Evolutionary conservation across 306 rosid genomes (phyloP), one percentile per base, ranked within the genome.

Genomic region (Alnus rubra): DNA sequence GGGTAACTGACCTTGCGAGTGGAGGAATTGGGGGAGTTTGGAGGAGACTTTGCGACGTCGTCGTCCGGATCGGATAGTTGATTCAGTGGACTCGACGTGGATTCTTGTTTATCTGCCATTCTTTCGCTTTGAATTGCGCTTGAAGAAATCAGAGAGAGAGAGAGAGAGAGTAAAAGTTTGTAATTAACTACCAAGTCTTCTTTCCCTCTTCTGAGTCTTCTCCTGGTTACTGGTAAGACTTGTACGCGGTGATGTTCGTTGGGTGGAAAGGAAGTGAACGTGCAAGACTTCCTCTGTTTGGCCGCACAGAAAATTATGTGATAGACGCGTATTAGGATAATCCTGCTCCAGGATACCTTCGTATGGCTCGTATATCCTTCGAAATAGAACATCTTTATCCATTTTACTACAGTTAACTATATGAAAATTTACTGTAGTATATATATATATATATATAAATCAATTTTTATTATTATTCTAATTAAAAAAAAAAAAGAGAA

Each of bases 31-130:
- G 98, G 92, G 37, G 98, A 90, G 47, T 50, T 69, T 0, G 97
- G 93, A 1, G 96, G 92, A 78, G 96, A 86, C 80, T 92, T 94
- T 76, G 90, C 91, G 15, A 95, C 98, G 1, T 75, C 88, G 55
- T 63, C 81, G 33, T 89, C 89, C 14, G 63, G 63, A 82, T 87
- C 88, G 8, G 90, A 92, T 23, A 84, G 86, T 85, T 90, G 98
- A 89, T 97, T 94, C 2, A 94, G 89, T 19, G 97, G 97, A 76
- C 88, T 70, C 18, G 94, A 94, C 67, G 94, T 85, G 75, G 94
- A 89, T 62, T 89, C 96, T 19, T 19, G 31, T 3, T 56, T 56
- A 56, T 19, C 31, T 23, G 14, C 63, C 63, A 56, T 56, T 23
- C 7, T 56, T 56, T 28, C 5, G 7, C 18, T 14, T 53, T 18